Evolutionary conservation across 305 asterid species (phyloP).

Genomic region (Solanum hybrid): DNA sequence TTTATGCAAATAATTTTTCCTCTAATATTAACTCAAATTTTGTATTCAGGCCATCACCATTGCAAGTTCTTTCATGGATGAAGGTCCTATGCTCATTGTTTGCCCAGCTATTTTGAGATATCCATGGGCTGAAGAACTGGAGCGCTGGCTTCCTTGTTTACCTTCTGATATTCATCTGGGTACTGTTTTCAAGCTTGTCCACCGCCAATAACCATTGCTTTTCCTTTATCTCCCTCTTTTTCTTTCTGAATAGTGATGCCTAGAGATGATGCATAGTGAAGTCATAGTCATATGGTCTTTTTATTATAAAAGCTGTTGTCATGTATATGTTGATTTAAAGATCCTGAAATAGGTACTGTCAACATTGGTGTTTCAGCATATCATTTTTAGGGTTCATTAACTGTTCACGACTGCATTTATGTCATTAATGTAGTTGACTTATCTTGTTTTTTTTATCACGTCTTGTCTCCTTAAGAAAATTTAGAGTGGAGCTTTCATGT

Average conservation of each 20-base stretch:
- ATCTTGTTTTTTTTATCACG: neutral
- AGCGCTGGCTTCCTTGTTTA: slow-evolving; percentile 91
- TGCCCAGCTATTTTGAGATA: slow-evolving; percentile 90
- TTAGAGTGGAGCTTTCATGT: neutral
- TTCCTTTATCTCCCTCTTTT: neutral
- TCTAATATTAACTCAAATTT: slow-evolving; percentile 2
- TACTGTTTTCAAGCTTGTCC: slow-evolving; percentile 17
- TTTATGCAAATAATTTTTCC: neutral
- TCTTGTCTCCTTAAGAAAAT: neutral
- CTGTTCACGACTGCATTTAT: neutral
- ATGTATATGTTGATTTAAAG: neutral
- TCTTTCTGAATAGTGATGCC: neutral
- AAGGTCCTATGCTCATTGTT: slow-evolving; percentile 82
- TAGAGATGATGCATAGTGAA: neutral
- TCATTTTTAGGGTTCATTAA: neutral
- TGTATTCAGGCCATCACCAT: slow-evolving; percentile 73
- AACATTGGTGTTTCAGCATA: neutral
- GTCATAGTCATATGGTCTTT: neutral
- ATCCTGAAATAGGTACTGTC: neutral
- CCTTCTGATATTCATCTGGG: slow-evolving; percentile 93
- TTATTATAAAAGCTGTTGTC: neutral
- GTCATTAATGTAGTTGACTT: neutral
- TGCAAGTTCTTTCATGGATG: slow-evolving; percentile 74
- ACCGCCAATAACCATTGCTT: neutral
- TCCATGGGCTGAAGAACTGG: slow-evolving; percentile 95